phyloP scores from a whole-genome alignment of 805 yeast genomes.

The Candida argentea region DNA sequence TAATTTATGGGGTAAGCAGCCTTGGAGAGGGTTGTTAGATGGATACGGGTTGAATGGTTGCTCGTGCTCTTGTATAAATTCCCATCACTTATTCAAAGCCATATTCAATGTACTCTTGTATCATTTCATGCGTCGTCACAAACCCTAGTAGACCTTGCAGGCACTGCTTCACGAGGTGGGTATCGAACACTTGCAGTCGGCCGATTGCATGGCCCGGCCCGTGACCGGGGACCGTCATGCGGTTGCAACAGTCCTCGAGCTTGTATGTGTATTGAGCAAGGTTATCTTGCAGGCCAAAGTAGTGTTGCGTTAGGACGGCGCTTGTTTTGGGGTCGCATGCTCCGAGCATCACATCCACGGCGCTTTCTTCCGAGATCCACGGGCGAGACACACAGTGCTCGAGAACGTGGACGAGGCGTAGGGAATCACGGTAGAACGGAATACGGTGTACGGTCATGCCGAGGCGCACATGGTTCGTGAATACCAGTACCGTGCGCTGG shows the following conservation, averaged over 20 bases:
- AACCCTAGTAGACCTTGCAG: slow-evolving; percentile 8
- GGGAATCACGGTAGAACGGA: neutral
- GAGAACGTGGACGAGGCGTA: neutral
- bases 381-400: neutral
- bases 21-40: no score
- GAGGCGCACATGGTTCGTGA: neutral
- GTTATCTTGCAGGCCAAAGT: slow-evolving; percentile 18
- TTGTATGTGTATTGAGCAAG: slow-evolving; percentile 12
- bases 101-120: no score
- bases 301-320: slow-evolving; percentile 5
- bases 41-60: no score
- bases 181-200: no score
- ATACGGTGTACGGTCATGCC: neutral
- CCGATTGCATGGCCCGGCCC: no score
- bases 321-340: neutral
- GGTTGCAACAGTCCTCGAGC: slow-evolving; percentile 15
- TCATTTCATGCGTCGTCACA: slow-evolving; percentile 12
- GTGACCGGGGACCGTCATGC: slow-evolving; percentile 7
- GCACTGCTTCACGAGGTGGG: slow-evolving; percentile 4
- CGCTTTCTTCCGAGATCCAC: neutral
- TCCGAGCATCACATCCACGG: neutral
- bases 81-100: no score
- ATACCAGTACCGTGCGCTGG: neutral
- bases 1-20: no score
- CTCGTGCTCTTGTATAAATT: no score